These are phyloP conservation scores for Globisporangium splendens DNA, from an alignment of 352 stramenopile genomes.

Conservation along the genomic window DNA sequence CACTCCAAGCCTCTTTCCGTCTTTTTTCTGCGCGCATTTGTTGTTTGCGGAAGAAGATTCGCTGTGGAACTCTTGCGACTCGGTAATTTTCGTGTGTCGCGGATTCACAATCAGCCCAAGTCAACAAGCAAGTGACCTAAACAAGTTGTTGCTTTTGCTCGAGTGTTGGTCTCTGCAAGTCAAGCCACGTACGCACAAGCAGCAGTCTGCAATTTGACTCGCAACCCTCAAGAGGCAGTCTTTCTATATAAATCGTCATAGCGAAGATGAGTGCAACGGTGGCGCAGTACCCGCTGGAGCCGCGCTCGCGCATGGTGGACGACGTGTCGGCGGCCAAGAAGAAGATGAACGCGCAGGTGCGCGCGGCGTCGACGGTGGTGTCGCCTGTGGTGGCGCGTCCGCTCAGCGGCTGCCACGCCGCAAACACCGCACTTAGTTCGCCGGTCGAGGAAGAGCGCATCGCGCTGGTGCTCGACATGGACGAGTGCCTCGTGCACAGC, in stretches of 20 bases:
- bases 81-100: slow-evolving; percentile 8
- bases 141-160: neutral
- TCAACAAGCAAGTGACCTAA: slow-evolving; percentile 12
- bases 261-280: slow-evolving; percentile 73
- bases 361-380: slow-evolving; percentile 14
- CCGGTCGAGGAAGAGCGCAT: slow-evolving; percentile 39
- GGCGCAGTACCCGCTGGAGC: slow-evolving; percentile 71
- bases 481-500: slow-evolving; percentile 96
- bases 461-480: slow-evolving; percentile 93
- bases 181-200: slow-evolving; percentile 1
- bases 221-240: neutral
- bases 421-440: too few species aligned
- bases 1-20: neutral
- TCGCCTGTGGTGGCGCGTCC: slow-evolving; percentile 1
- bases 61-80: neutral
- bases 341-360: slow-evolving; percentile 35
- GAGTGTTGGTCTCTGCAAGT: slow-evolving; percentile 12
- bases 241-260: neutral
- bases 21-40: slow-evolving; percentile 7
- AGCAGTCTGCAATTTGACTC: slow-evolving; percentile 1
- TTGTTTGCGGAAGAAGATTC: slow-evolving; percentile 8
- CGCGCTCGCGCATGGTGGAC: slow-evolving; percentile 46
- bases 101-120: slow-evolving; percentile 7
- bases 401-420: slow-evolving; percentile 4
- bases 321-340: slow-evolving; percentile 70